These are phyloP conservation scores for Saksenaea oblongispora DNA, from an alignment of 371 early-diverging fungal genomes.

Conservation along the genomic window DNA sequence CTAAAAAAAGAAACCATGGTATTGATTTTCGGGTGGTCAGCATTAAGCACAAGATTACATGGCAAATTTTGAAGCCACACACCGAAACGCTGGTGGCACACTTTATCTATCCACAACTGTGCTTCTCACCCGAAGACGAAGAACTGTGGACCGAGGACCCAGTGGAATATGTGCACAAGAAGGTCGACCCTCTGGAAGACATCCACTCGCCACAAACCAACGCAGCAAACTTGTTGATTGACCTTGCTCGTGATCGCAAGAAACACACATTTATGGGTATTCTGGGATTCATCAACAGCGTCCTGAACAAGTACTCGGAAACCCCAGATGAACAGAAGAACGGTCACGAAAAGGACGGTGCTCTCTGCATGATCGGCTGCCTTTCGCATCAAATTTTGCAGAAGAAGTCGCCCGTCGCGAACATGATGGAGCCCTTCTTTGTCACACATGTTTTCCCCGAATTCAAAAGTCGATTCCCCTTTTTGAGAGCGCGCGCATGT, in stretches of 20 bases:
- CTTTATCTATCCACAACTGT: slow-evolving; percentile 88
- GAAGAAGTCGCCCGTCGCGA: slow-evolving; percentile 63
- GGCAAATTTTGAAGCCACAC: slow-evolving; percentile 86
- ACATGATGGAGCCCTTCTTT: slow-evolving; percentile 79
- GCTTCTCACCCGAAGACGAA: slow-evolving; percentile 80
- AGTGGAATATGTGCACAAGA: slow-evolving; percentile 88
- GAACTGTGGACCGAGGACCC: slow-evolving; percentile 91
- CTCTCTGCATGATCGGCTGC: slow-evolving; percentile 79
- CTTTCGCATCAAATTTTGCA: slow-evolving; percentile 62
- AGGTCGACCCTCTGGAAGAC: slow-evolving; percentile 80
- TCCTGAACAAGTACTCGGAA: slow-evolving; percentile 58
- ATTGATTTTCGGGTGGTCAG: slow-evolving; percentile 31
- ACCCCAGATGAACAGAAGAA: slow-evolving; percentile 66
- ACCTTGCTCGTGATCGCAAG: slow-evolving; percentile 74
- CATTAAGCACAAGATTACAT: slow-evolving; percentile 82
- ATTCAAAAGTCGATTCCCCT: slow-evolving; percentile 76
- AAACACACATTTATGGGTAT: slow-evolving; percentile 78
- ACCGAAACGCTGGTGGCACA: slow-evolving; percentile 74
- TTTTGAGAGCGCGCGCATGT: slow-evolving; percentile 72
- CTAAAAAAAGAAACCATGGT: background rate
- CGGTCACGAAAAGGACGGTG: slow-evolving; percentile 86
- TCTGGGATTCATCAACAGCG: slow-evolving; percentile 70
- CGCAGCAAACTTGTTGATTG: slow-evolving; percentile 70
- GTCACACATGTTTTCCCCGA: slow-evolving; percentile 85
- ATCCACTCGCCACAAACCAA: slow-evolving; percentile 70